Base-by-base conservation (phyloP, 257 asterid species). In the Jaltomata sinuosa region DNA sequence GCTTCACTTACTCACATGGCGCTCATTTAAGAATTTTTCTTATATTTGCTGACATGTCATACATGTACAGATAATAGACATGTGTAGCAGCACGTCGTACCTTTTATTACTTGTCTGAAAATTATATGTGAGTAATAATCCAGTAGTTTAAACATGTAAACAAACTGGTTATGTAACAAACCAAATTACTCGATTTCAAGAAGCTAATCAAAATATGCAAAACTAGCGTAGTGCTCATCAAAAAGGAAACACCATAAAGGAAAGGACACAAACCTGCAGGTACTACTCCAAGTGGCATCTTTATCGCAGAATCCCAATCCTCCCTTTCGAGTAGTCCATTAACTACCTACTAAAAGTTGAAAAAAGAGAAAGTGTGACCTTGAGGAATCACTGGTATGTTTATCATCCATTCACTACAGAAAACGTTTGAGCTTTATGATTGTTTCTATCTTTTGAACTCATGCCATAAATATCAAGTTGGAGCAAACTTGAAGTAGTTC, bases 291-390 rank as follows among this genome's bases (percentile, higher is more conserved):
- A 97, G 93, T 84, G 99, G 98, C 83, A 85, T 96, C 88, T 27
- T 90, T 76, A 94, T 92, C 49, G 98, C 98, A 25, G 86, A 87
- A 1, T 84, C 82, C 99, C 99, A 94, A 74, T 96, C 98, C 90
- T 91, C 91, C 93, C 99, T 92, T 77, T 85, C 85, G 34, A 96
- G 99, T 89, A 96, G 89, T 86, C 99, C 99, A 87, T 94, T 96
- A 78, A 96, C 89, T 65, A 94, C 98, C 99, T 96, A 92, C 92
- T 91, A 92, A 87, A 89, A 85, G 72, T 84, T 83, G 49, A 84
- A 87, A 85, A 31, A 36, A 82, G 87, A 82, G 87, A 82, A 79
- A 84, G 76, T 65, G 81, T 83, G 76, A 84, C 55, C 27, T 16
- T 45, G 84, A 40, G 84, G 85, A 69, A 84, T 87, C 91, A 79